These are phyloP conservation scores for Termitomyces sp. DNA, from an alignment of 768 basidiomycete genomes.

Conservation along the genomic window DNA sequence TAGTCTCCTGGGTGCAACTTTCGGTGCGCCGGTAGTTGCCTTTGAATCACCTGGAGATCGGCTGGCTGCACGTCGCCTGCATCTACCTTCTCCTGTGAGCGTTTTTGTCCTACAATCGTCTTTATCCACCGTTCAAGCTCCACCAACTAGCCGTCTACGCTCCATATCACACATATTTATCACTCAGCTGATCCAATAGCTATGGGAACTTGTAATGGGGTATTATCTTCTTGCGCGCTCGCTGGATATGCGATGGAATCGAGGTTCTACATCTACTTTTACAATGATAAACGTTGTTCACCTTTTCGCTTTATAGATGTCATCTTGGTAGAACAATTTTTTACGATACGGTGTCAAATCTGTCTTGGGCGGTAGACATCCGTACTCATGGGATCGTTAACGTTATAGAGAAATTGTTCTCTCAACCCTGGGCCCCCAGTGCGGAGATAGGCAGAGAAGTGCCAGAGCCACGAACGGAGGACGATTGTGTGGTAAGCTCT, in stretches of 20 bases:
- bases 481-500: conserved; percentile 67
- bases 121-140: not conserved
- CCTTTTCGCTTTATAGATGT: conserved; percentile 44
- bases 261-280: conserved; percentile 34
- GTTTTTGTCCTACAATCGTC: not conserved
- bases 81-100: conserved; percentile 80
- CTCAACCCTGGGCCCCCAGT: conserved; percentile 67
- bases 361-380: conserved; percentile 83
- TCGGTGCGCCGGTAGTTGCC: conserved; percentile 82
- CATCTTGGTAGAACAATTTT: conserved; percentile 84
- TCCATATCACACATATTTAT: conserved; percentile 87
- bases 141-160: conserved; percentile 55
- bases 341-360: conserved; percentile 88
- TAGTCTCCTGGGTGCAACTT: conserved; percentile 81
- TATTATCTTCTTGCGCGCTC: conserved; percentile 76
- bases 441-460: conserved; percentile 61
- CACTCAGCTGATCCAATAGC: conserved; percentile 95
- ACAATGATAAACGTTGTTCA: not conserved
- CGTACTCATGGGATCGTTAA: conserved; percentile 77
- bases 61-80: conserved; percentile 74
- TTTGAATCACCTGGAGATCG: conserved; percentile 90
- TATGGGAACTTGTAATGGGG: conserved; percentile 83
- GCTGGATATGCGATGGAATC: conserved; percentile 91
- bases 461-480: conserved; percentile 48
- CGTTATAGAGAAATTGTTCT: conserved; percentile 73